A percentile compares a stretch with the other conserved stretches of the same genome.
These are phyloP conservation scores for Cladosporium sp. DNA, from an alignment of 2,329 filamentous ascomycete species.

Conservation along the genomic window DNA sequence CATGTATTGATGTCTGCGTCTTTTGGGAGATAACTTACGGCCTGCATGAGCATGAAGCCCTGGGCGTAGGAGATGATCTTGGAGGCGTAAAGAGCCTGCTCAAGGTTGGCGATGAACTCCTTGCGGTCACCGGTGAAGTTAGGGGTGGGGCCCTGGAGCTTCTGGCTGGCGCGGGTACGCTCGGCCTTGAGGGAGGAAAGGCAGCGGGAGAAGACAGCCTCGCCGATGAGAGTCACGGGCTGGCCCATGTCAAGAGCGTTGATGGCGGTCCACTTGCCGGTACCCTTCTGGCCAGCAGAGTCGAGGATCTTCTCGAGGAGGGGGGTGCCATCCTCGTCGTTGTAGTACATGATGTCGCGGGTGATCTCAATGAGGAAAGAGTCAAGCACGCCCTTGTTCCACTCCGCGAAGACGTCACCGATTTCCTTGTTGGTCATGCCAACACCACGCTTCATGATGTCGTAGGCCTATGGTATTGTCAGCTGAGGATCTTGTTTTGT, in stretches of 20 bases:
- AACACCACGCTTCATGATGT: constrained; percentile 98
- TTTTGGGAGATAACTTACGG: constrained; percentile 54
- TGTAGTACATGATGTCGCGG: constrained; percentile 96
- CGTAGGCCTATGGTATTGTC: constrained; percentile 69
- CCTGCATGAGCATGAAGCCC: constrained; percentile 99
- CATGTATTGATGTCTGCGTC: not conserved
- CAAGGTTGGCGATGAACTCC: constrained; percentile 92
- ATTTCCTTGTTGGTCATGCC: constrained; percentile 90
- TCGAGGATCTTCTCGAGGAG: constrained; percentile 99
- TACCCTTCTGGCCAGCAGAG: constrained; percentile 98
- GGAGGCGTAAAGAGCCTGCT: constrained; percentile 97
- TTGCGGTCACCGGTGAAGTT: constrained; percentile 87
- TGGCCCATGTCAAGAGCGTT: constrained; percentile 97
- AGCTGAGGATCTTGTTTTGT: not conserved
- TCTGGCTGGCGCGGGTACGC: constrained; percentile 74
- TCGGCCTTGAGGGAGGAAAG: constrained; percentile 91
- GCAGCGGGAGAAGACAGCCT: constrained; percentile 94
- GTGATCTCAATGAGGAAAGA: constrained; percentile 99
- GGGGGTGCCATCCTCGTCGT: constrained; percentile 84
- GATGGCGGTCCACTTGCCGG: constrained; percentile 99
- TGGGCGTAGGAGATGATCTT: constrained; percentile 99
- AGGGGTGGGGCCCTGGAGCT: constrained; percentile 72
- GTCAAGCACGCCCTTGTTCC: constrained; percentile 98
- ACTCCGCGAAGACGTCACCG: constrained; percentile 86
- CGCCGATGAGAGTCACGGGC: constrained; percentile 96